A percentile compares a stretch with the other conserved stretches of the same genome.
These are phyloP conservation scores for Pseudopyricularia javanii DNA, from an alignment of 2,329 filamentous ascomycete genomes.

Conservation along the genomic window DNA sequence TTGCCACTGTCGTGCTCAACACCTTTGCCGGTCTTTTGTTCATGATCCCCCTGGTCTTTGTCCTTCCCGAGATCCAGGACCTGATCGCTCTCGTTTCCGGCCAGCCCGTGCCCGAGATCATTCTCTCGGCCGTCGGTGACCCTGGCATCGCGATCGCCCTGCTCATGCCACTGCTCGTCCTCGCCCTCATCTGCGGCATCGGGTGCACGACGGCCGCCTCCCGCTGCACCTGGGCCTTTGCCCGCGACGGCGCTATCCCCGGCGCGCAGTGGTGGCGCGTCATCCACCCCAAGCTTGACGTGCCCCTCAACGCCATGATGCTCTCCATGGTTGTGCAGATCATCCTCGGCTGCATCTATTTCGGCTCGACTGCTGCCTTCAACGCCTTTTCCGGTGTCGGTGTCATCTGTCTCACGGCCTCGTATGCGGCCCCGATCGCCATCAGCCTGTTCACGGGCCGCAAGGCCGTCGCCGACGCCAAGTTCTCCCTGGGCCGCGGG, in stretches of 20 bases:
- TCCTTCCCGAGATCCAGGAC: slow-evolving; percentile 48
- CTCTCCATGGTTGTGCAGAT: slow-evolving; percentile 55
- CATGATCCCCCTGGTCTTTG: slow-evolving; percentile 56
- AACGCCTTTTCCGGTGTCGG: slow-evolving; percentile 60
- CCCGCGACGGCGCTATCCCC: slow-evolving; percentile 58
- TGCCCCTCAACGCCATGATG: slow-evolving; percentile 63
- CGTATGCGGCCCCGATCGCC: slow-evolving; percentile 49
- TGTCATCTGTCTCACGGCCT: slow-evolving; percentile 56
- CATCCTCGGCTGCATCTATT: slow-evolving; percentile 53
- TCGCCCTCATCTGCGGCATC: slow-evolving; percentile 55
- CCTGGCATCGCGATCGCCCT: slow-evolving; percentile 50
- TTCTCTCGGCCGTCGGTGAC: slow-evolving; percentile 49
- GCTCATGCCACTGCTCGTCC: slow-evolving; percentile 51
- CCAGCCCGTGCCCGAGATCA: slow-evolving; percentile 54
- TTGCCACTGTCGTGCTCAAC: slow-evolving; percentile 55
- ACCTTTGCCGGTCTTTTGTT: slow-evolving; percentile 54
- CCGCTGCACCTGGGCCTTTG: slow-evolving; percentile 57
- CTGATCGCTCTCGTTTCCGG: slow-evolving; percentile 40
- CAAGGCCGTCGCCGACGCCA: background rate
- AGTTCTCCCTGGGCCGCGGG: background rate
- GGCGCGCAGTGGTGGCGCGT: slow-evolving; percentile 47
- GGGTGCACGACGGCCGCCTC: slow-evolving; percentile 59
- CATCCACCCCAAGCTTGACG: slow-evolving; percentile 48
- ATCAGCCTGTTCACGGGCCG: slow-evolving; percentile 3
- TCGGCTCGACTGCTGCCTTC: slow-evolving; percentile 57